Conservation (phyloP, 2,329 filamentous ascomycete species). For the Fusarium pseudocircinatum region DNA sequence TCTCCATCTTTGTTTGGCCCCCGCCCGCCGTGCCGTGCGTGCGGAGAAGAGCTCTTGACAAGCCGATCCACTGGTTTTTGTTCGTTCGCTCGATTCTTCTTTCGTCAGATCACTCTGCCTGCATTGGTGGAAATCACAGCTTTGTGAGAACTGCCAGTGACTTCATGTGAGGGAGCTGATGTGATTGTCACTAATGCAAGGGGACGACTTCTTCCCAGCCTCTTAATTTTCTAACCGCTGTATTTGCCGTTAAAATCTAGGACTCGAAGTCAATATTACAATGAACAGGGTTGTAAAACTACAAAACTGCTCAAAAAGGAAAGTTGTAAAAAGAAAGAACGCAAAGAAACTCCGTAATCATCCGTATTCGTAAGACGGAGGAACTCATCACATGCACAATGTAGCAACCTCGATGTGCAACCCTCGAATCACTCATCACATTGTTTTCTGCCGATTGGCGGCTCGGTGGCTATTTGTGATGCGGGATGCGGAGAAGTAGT, state of each 20-base stretch:
- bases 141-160: background rate
- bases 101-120: conserved; percentile 16
- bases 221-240: conserved; percentile 1
- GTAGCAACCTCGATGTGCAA: conserved; percentile 1
- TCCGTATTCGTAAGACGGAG: conserved; percentile 31
- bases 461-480: conserved; percentile 23
- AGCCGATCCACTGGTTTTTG: conserved; percentile 34
- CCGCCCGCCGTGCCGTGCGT: conserved; percentile 31
- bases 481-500: conserved; percentile 28
- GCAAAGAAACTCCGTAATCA: conserved; percentile 17
- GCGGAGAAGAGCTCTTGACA: conserved; percentile 39
- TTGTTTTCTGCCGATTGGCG: conserved; percentile 22
- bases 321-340: conserved; percentile 21
- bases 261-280: conserved; percentile 4
- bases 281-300: conserved; percentile 17
- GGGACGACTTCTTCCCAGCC: conserved; percentile 8
- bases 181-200: conserved; percentile 34
- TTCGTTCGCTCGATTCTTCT: background rate
- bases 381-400: conserved; percentile 24
- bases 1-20: conserved; percentile 33
- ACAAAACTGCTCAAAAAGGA: conserved; percentile 15
- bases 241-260: background rate
- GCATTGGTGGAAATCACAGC: conserved; percentile 20
- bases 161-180: conserved; percentile 18
- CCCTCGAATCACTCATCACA: conserved; percentile 5